phyloP scores from a whole-genome alignment of 305 asterid species.

The Ajuga reptans region DNA sequence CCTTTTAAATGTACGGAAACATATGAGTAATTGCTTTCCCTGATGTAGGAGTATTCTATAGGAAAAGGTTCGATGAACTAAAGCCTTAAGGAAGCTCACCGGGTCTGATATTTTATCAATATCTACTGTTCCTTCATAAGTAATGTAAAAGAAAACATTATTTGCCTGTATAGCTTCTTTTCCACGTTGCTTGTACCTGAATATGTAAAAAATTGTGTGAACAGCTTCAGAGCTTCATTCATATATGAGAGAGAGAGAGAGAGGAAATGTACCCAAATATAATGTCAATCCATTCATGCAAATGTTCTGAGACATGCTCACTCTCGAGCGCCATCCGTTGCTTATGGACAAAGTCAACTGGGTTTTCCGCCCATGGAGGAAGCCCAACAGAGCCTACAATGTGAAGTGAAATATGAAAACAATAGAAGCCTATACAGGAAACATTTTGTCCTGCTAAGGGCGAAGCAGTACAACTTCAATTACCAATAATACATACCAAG shows the following conservation, averaged over 20 bases:
- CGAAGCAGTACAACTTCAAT: conserved; percentile 5
- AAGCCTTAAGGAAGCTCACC: conserved; percentile 45
- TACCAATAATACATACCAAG: conserved; percentile 55
- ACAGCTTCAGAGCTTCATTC: conserved; percentile 16
- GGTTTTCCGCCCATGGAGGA: conserved; percentile 94
- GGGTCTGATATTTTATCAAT: conserved; percentile 88
- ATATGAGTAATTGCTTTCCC: conserved; percentile 15
- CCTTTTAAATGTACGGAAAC: conserved; percentile 40
- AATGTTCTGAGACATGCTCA: conserved; percentile 85
- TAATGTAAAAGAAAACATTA: conserved; percentile 92
- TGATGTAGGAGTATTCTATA: conserved; percentile 10
- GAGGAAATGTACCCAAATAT: conserved; percentile 69
- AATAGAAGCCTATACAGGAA: conserved; percentile 12
- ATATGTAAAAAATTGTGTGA: conserved; percentile 19
- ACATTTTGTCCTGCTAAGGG: background rate
- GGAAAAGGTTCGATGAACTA: conserved; percentile 4
- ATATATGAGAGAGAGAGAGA: conserved; percentile 4
- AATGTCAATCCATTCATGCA: conserved; percentile 97
- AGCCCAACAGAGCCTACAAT: conserved; percentile 64
- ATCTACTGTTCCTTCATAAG: conserved; percentile 97
- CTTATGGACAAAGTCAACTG: conserved; percentile 90
- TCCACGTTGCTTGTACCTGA: conserved; percentile 97
- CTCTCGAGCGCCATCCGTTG: conserved; percentile 98
- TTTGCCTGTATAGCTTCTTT: conserved; percentile 90
- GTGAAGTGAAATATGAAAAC: conserved; percentile 21